phyloP scores from a whole-genome alignment of 176 grass and related monocot species.

The Musa troglodytarum region DNA sequence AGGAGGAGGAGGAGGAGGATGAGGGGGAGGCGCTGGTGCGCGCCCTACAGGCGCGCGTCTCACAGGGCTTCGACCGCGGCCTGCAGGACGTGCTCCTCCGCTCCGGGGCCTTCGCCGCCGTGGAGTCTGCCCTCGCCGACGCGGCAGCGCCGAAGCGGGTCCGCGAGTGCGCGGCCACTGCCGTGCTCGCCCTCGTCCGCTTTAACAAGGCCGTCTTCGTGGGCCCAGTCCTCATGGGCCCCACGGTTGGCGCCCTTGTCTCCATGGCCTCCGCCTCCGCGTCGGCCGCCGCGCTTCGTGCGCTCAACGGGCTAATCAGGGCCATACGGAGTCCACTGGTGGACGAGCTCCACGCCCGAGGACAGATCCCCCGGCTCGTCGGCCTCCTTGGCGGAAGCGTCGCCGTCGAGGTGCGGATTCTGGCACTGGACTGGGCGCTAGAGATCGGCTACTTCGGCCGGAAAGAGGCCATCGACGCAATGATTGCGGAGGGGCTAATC shows the following conservation, averaged over 20 bases:
- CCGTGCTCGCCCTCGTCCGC: slow-evolving; percentile 55
- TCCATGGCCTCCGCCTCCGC: slow-evolving; percentile 12
- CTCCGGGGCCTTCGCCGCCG: slow-evolving; percentile 39
- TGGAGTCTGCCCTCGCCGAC: slow-evolving; percentile 41
- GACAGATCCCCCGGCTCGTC: slow-evolving; percentile 52
- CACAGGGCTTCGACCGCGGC: slow-evolving; percentile 45
- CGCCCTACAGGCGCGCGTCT: slow-evolving; percentile 11
- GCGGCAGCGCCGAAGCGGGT: slow-evolving; percentile 21
- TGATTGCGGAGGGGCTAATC: slow-evolving; percentile 64
- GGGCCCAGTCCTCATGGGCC: slow-evolving; percentile 62
- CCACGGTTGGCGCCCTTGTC: slow-evolving; percentile 41
- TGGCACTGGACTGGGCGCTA: slow-evolving; percentile 53
- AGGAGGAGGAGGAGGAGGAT: not conserved
- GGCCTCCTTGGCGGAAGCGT: slow-evolving; percentile 38
- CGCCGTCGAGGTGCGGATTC: slow-evolving; percentile 26
- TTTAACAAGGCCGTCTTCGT: slow-evolving; percentile 91
- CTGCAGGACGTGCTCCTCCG: slow-evolving; percentile 54
- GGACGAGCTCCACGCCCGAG: slow-evolving; percentile 67
- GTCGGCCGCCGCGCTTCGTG: slow-evolving; percentile 28
- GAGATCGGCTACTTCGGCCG: slow-evolving; percentile 62
- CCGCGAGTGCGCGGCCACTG: slow-evolving; percentile 24
- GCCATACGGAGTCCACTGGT: slow-evolving; percentile 63
- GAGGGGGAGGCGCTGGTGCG: slow-evolving; percentile 29
- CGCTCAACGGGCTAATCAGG: slow-evolving; percentile 53
- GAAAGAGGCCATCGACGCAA: slow-evolving; percentile 57